Conservation (phyloP, 306 rosid genomes). For the Astragalus glycyphyllos region DNA sequence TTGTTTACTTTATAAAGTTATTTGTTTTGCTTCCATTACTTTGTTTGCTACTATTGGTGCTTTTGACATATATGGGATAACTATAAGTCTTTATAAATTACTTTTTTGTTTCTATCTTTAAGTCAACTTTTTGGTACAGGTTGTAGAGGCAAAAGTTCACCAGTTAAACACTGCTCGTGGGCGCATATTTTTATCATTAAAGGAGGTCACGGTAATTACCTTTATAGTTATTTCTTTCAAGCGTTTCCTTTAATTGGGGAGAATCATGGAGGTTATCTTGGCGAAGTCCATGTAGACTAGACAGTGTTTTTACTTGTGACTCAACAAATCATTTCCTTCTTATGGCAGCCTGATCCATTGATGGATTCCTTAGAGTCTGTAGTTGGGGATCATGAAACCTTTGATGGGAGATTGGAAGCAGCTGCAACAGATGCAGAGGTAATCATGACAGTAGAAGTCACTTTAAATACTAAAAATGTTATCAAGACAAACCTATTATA, state of each 20-base stretch:
- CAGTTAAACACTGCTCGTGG: constrained; percentile 75
- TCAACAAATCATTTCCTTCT: constrained; percentile 38
- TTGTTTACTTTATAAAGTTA: not conserved
- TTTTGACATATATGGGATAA: constrained; percentile 1
- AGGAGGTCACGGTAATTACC: constrained; percentile 71
- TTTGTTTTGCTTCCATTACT: constrained; percentile 22
- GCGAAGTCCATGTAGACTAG: constrained; percentile 16
- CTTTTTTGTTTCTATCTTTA: constrained; percentile 40
- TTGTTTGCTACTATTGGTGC: constrained; percentile 7
- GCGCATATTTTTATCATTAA: constrained; percentile 81
- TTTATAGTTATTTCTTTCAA: constrained; percentile 16
- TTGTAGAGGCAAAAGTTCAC: constrained; percentile 89
- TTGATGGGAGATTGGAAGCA: constrained; percentile 74
- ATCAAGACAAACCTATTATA: constrained; percentile 7
- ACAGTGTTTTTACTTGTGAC: constrained; percentile 10
- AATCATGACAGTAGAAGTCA: constrained; percentile 34
- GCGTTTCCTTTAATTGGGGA: constrained; percentile 18
- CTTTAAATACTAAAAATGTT: constrained; percentile 10
- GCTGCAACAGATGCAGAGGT: constrained; percentile 79
- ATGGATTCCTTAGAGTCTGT: constrained; percentile 78
- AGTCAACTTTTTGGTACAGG: constrained; percentile 55
- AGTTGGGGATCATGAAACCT: constrained; percentile 61
- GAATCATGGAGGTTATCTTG: constrained; percentile 20
- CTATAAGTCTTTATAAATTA: not conserved
- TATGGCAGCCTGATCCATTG: constrained; percentile 91